phyloP scores from a whole-genome alignment of 768 basidiomycete species.

The Amanita muscaria region DNA sequence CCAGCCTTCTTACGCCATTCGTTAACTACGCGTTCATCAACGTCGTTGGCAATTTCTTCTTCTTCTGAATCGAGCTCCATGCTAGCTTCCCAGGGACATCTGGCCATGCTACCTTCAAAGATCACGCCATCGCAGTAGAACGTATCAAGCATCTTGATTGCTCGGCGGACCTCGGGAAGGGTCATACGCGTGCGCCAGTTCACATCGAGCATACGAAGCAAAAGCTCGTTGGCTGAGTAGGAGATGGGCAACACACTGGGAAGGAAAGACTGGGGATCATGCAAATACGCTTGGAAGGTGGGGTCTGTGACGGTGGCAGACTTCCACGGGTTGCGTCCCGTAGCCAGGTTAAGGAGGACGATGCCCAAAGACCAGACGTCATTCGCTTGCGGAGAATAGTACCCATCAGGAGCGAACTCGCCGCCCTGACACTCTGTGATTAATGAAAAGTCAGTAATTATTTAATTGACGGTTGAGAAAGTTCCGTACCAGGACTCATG shows the following conservation, averaged over 20 bases:
- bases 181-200: conserved; percentile 55
- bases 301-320: conserved; percentile 83
- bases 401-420: conserved; percentile 57
- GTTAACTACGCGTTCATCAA: conserved; percentile 1
- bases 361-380: conserved; percentile 98
- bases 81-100: conserved; percentile 71
- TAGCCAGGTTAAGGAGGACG: conserved; percentile 92
- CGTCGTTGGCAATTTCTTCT: neutral
- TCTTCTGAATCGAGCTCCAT: conserved; percentile 31
- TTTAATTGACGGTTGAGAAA: neutral
- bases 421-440: conserved; percentile 85
- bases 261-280: conserved; percentile 72
- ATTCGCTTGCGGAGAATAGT: conserved; percentile 84
- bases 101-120: conserved; percentile 75
- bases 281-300: conserved; percentile 84
- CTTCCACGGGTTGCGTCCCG: conserved; percentile 98
- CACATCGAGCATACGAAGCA: conserved; percentile 64
- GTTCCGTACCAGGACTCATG: conserved; percentile 81
- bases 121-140: conserved; percentile 72
- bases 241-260: conserved; percentile 80
- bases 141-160: conserved; percentile 45
- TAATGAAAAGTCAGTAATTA: neutral
- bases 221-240: conserved; percentile 58
- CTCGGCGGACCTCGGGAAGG: conserved; percentile 43
- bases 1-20: conserved; percentile 7